Evolutionary conservation across 768 basidiomycete genomes (phyloP).

Genomic region (Serpula lacrymans): DNA sequence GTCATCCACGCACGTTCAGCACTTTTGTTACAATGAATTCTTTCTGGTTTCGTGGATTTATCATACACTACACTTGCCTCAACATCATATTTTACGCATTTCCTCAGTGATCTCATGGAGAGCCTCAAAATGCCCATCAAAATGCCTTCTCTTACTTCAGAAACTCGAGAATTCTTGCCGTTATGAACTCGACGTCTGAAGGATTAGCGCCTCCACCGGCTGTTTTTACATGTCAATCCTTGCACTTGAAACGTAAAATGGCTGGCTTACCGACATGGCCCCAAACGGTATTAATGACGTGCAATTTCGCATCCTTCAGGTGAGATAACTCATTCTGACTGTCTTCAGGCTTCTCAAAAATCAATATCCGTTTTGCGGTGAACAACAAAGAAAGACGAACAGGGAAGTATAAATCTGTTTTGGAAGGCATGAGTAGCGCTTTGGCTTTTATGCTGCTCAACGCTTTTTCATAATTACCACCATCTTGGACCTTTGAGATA

Average conservation of each 20-base stretch:
- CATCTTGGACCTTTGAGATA: conserved; percentile 42
- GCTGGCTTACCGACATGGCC: conserved; percentile 48
- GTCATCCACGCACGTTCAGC: too few relatives aligned
- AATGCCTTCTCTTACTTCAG: too few relatives aligned
- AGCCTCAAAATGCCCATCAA: too few relatives aligned
- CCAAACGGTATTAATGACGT: conserved; percentile 55
- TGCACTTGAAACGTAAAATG: neutral
- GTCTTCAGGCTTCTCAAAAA: conserved; percentile 46
- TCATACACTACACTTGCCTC: too few relatives aligned
- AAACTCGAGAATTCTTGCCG: conserved; percentile 38
- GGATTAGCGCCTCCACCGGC: conserved; percentile 44
- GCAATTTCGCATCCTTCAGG: conserved; percentile 41
- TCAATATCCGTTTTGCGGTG: too few relatives aligned
- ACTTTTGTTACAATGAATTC: too few relatives aligned
- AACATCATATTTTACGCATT: too few relatives aligned
- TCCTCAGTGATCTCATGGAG: too few relatives aligned
- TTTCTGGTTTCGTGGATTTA: too few relatives aligned
- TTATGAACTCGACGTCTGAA: conserved; percentile 39
- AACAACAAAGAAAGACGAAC: conserved; percentile 24
- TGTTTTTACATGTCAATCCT: conserved; percentile 11
- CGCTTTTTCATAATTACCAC: conserved; percentile 40
- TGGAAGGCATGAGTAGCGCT: conserved; percentile 57
- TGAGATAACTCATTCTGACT: conserved; percentile 45
- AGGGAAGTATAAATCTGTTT: conserved; percentile 59
- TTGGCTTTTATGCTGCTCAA: conserved; percentile 45